phyloP scores from a whole-genome alignment of 768 basidiomycete species.

The Tricholoma flavovirens region DNA sequence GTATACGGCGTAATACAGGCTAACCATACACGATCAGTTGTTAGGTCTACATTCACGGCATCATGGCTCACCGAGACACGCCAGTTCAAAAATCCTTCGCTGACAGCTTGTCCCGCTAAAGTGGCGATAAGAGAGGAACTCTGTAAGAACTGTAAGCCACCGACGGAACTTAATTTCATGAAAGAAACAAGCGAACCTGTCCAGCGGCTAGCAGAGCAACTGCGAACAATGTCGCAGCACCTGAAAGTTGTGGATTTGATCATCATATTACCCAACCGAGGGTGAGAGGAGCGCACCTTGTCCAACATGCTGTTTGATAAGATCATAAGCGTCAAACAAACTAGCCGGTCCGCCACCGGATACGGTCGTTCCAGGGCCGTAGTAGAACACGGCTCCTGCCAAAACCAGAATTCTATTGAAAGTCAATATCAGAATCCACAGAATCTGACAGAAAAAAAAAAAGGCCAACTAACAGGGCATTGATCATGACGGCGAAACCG shows the following conservation, averaged over 20 bases:
- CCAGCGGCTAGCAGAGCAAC: conserved; percentile 80
- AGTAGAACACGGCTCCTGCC: conserved; percentile 77
- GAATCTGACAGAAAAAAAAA: neutral
- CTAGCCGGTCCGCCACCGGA: conserved; percentile 46
- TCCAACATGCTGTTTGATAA: conserved; percentile 66
- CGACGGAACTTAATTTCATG: neutral
- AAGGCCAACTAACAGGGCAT: conserved; percentile 54
- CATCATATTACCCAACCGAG: neutral
- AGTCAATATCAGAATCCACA: neutral
- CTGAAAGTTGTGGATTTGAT: conserved; percentile 28
- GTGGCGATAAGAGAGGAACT: conserved; percentile 88
- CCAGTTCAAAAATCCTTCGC: conserved; percentile 89
- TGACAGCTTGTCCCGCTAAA: conserved; percentile 84
- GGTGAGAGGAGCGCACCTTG: conserved; percentile 37
- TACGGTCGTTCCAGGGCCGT: conserved; percentile 26
- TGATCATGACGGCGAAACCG: conserved; percentile 84
- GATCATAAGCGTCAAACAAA: conserved; percentile 77
- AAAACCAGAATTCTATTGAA: conserved; percentile 67
- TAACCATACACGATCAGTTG: conserved; percentile 19
- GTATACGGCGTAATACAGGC: conserved; percentile 72
- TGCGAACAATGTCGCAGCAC: conserved; percentile 83
- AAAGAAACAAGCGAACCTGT: conserved; percentile 38
- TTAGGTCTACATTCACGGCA: conserved; percentile 1
- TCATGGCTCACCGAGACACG: conserved; percentile 56
- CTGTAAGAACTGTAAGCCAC: conserved; percentile 19